Evolutionary conservation across 2,329 filamentous ascomycete species (phyloP).

Genomic region (Pseudogymnoascus sp.): DNA sequence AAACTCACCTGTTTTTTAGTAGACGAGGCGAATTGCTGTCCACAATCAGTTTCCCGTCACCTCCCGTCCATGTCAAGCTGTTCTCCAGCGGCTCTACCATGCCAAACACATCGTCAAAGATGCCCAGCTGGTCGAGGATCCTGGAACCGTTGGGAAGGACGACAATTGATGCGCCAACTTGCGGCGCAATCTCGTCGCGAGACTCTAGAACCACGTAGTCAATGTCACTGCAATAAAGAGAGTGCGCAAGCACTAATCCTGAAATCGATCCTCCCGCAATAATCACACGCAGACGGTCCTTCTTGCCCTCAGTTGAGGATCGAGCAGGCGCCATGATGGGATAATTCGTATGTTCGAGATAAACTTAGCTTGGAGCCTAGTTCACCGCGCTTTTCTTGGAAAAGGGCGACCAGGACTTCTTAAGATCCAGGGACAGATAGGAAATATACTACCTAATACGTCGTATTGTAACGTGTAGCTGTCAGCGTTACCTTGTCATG

Average conservation of each 20-base stretch:
- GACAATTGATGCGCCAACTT: conserved; percentile 43
- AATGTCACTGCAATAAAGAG: conserved; percentile 39
- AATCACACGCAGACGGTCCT: conserved; percentile 29
- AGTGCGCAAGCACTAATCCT: conserved; percentile 40
- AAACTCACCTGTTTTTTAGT: conserved; percentile 9
- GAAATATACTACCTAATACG: not conserved
- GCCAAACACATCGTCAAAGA: conserved; percentile 21
- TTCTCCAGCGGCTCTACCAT: not conserved
- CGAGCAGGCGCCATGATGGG: not conserved
- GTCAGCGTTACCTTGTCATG: not conserved
- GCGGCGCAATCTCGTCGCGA: conserved; percentile 35
- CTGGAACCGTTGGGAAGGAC: conserved; percentile 37
- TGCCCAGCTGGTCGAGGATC: conserved; percentile 46
- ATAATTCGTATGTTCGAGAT: not conserved
- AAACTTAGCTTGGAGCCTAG: conserved; percentile 1
- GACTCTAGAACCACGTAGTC: conserved; percentile 45
- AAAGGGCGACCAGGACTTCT: not conserved
- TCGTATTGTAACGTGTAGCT: not conserved
- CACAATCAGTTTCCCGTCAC: conserved; percentile 19
- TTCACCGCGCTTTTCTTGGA: not conserved
- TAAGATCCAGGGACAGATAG: not conserved
- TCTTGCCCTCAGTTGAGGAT: not conserved
- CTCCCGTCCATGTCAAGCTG: conserved; percentile 1
- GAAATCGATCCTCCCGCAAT: conserved; percentile 45
- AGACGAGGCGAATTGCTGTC: conserved; percentile 17